Evolutionary conservation across 2,329 filamentous ascomycete species (phyloP), one percentile per base, ranked within the genome.

Genomic region (Epichloe baconii): DNA sequence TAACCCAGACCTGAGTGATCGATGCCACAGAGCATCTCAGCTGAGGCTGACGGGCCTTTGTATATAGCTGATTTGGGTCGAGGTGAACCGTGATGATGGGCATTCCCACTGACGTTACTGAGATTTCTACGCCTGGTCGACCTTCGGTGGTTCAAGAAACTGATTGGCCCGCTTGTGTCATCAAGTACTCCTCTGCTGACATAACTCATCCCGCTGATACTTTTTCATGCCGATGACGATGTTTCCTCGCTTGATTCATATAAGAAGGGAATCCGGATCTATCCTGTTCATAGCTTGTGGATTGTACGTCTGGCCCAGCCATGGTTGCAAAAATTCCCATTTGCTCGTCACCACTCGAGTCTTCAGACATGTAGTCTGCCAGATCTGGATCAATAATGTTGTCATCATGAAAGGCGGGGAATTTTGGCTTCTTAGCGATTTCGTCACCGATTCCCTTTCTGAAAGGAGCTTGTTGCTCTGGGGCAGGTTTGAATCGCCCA

Each of bases 311-410:
- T 45, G 78, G 77, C 52, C 77, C 80, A n/a, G 89, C 73, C 70
- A 85, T 77, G 6, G 79, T 82, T 2, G 86, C 83, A 66, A 95
- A 95, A 12, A 96, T 84, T 61, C 85, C 90, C 68, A 90, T 84
- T 59, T 94, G 87, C 57, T 98, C 90, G 59, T 95, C 90, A 38
- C 86, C 91, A 60, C 88, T 96, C 2, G 90, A 95, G 46, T 87
- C 89, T 64, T 98, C 93, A 6, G 93, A 98, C 75, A 98, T 86
- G 68, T 94, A 98, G 36, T 88, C 86, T 5, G 90, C 91, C 50
- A 98, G 73, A 61, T 98, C 93, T 1, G 93, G 93, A 63, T 98
- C 93, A 58, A 98, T 97, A 58, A 98, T 95, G 62, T 93, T 97
- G 71, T 98, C 93, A 62, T 93, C 89, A 64, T 98, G 93, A 59